These are phyloP conservation scores for Neoscytalidium dimidiatum DNA, from an alignment of 2,329 filamentous ascomycete genomes.

Conservation along the genomic window DNA sequence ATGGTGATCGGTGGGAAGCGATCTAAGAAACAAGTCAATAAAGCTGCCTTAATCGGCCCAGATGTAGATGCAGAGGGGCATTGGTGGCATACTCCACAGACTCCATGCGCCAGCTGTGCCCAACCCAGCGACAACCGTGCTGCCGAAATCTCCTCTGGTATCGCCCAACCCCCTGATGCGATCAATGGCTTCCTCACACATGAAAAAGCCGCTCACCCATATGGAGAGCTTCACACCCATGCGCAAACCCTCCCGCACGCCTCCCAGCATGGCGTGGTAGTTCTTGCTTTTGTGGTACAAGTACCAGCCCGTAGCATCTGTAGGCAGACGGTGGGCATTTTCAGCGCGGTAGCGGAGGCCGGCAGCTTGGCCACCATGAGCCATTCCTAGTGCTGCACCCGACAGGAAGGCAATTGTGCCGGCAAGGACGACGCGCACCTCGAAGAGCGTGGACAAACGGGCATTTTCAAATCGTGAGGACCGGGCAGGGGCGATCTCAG, in stretches of 20 bases:
- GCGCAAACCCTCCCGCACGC: slow-evolving; percentile 73
- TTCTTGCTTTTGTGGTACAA: slow-evolving; percentile 99
- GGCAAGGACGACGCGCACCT: slow-evolving; percentile 66
- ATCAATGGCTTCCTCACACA: slow-evolving; percentile 84
- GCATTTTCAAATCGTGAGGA: not conserved
- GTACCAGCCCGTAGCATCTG: slow-evolving; percentile 84
- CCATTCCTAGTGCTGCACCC: slow-evolving; percentile 71
- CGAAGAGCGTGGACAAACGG: slow-evolving; percentile 64
- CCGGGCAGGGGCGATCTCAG: not conserved
- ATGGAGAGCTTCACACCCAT: slow-evolving; percentile 71
- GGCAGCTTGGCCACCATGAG: slow-evolving; percentile 71
- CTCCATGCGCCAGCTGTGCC: slow-evolving; percentile 86
- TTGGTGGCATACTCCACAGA: slow-evolving; percentile 67
- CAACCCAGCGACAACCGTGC: slow-evolving; percentile 79
- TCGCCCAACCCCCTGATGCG: slow-evolving; percentile 52
- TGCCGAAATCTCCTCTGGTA: slow-evolving; percentile 65
- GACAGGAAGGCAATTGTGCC: slow-evolving; percentile 59
- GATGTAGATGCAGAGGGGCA: too few relatives aligned
- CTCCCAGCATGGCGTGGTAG: slow-evolving; percentile 79
- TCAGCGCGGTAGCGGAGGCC: slow-evolving; percentile 89
- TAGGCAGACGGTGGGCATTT: slow-evolving; percentile 90
- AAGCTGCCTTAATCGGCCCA: not conserved
- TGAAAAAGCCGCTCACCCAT: slow-evolving; percentile 76
- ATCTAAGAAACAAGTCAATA: slow-evolving; percentile 53
- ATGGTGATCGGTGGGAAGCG: slow-evolving; percentile 70